Evolutionary conservation across 176 grass and related monocot species (phyloP).

Genomic region (Cymbopogon citratus): DNA sequence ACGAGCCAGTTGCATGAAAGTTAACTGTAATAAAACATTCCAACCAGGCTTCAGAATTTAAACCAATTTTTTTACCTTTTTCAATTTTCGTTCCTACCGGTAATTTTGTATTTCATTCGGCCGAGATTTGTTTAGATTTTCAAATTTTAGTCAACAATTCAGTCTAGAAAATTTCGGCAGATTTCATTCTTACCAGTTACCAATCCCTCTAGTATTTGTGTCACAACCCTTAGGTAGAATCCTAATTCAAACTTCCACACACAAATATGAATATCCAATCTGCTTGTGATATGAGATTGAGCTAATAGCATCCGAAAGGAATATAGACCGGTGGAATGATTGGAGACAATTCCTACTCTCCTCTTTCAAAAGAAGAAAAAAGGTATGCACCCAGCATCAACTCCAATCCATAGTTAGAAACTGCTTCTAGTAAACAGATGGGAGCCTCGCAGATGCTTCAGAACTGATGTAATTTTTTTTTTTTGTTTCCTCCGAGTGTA

Average conservation of each 20-base stretch:
- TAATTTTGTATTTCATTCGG: too few relatives aligned
- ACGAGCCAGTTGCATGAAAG: too few relatives aligned
- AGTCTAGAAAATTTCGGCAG: neutral
- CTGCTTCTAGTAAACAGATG: neutral
- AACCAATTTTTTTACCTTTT: neutral
- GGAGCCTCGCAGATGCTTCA: neutral
- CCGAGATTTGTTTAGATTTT: neutral
- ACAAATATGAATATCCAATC: neutral
- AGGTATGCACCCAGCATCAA: neutral
- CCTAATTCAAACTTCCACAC: neutral
- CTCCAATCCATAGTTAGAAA: neutral
- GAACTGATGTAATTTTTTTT: neutral
- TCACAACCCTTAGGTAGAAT: neutral
- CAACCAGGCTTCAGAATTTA: neutral
- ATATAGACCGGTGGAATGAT: neutral
- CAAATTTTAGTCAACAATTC: neutral
- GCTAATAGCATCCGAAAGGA: neutral
- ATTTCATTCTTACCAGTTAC: neutral
- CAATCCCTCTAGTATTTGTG: neutral
- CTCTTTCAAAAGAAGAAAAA: neutral
- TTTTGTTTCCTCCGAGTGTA: neutral
- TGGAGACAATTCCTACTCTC: neutral
- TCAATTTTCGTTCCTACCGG: too few relatives aligned
- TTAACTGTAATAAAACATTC: neutral
- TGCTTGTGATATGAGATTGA: neutral